Base-by-base conservation (phyloP, 108 stramenopile genomes). In the Mediolabrus comicus region DNA sequence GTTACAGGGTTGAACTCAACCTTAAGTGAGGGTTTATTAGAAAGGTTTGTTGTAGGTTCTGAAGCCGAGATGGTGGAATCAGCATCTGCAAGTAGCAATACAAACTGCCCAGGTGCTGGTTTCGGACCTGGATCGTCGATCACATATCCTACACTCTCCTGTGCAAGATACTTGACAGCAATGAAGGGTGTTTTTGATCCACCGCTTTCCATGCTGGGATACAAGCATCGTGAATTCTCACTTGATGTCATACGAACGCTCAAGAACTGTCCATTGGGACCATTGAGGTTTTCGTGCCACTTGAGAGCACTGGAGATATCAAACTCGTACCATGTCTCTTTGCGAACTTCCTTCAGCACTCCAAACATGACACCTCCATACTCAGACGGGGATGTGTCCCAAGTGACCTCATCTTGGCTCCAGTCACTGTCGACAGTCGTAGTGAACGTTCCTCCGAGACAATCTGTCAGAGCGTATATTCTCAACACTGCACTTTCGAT, bases 191-290 rank as follows among this genome's bases (percentile, higher is more conserved):
- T 52, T 38, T 51, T 71, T 2, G 31, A 25, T 31, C 43, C 58
- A 4, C 70, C 70, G 53, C 61, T 71, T 36, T 71, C 70, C 61
- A 62, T 71, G 35, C 36, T 30, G 26, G 61, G 38, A 41, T 30
- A 71, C 70, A 71, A 62, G 36, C 70, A 71, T 30, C 70, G 17
- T 36, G 53, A 39, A 17, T 59, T 60, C 6, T n/a, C 3, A 30
- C 32, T 16, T 28, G 53, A 62, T 26, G 61, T 43, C 9, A 71
- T 53, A 9, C 70, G 60, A 13, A 71, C 30, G 49, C 61, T 71
- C 14, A 71, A 7, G 33, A 62, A 24, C 39, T 33, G 39, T 0
- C 19, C 34, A 53, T 55, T 55, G 28, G 49, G 51, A 12, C 1
- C 3, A 46, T 58, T 32, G 30, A 69, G 35, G 2, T 58, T 14